Evolutionary conservation across 2,329 filamentous ascomycete species (phyloP).

Genomic region (Apiospora koreana): DNA sequence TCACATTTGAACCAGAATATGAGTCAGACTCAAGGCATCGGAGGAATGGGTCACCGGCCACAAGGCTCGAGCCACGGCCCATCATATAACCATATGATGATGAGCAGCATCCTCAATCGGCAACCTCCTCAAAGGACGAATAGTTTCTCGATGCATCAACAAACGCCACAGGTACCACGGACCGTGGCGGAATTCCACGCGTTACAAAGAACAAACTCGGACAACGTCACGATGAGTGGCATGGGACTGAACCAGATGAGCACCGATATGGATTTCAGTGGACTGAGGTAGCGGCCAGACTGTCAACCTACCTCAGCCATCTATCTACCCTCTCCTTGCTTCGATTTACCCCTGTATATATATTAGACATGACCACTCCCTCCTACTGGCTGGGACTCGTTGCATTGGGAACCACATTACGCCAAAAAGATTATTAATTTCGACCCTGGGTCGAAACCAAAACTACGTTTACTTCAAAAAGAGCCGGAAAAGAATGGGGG

Average conservation of each 20-base stretch:
- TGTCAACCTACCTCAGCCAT: too few relatives aligned
- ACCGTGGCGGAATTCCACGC: constrained; percentile 53
- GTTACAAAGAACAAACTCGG: constrained; percentile 46
- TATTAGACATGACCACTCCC: not conserved
- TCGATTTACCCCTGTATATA: not conserved
- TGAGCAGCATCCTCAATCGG: constrained; percentile 34
- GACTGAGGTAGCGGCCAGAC: constrained; percentile 1
- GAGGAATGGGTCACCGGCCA: constrained; percentile 32
- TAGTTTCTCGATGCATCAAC: constrained; percentile 41
- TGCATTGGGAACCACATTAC: not conserved
- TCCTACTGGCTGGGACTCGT: not conserved
- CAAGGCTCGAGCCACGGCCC: constrained; percentile 28
- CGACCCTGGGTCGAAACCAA: not conserved
- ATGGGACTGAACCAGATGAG: constrained; percentile 36
- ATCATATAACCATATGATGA: constrained; percentile 29
- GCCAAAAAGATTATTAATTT: not conserved
- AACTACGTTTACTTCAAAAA: not conserved
- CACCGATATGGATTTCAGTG: constrained; percentile 40
- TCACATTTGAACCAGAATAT: constrained; percentile 31
- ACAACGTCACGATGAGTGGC: constrained; percentile 36
- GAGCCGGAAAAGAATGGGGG: constrained; percentile 1
- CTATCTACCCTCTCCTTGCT: not conserved
- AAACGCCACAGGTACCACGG: constrained; percentile 37
- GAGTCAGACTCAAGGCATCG: constrained; percentile 33
- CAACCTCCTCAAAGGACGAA: constrained; percentile 37